These are phyloP conservation scores for Babesia caballi DNA, from an alignment of 169 alveolate genomes.

Conservation along the genomic window DNA sequence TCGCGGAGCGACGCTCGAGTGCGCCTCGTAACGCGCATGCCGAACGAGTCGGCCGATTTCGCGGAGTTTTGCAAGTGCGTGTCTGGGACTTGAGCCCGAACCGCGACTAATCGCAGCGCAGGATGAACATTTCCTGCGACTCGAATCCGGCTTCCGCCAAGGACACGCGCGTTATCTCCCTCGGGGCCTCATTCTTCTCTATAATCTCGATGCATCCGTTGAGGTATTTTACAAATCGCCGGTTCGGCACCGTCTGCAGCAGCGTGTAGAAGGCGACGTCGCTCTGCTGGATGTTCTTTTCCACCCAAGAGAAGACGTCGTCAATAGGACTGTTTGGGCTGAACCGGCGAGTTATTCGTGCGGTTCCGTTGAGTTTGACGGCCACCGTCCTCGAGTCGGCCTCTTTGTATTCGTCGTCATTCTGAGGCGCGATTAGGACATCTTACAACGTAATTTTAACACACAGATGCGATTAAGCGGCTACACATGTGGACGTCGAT, in stretches of 20 bases:
- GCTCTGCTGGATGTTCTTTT: not conserved
- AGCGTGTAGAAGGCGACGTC: conserved; percentile 34
- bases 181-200: conserved; percentile 13
- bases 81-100: conserved; percentile 6
- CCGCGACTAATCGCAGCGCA: conserved; percentile 18
- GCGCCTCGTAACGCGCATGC: conserved; percentile 38
- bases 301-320: conserved; percentile 57
- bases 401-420: conserved; percentile 40
- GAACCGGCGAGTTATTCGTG: conserved; percentile 45
- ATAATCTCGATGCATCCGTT: conserved; percentile 57
- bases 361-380: conserved; percentile 16
- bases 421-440: not conserved
- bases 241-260: conserved; percentile 44
- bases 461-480: too few species aligned
- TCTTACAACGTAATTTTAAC: too few species aligned
- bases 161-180: conserved; percentile 17
- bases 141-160: conserved; percentile 33
- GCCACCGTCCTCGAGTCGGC: conserved; percentile 43
- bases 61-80: conserved; percentile 33
- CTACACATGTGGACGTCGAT: too few species aligned
- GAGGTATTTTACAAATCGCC: conserved; percentile 44
- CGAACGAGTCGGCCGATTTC: conserved; percentile 47
- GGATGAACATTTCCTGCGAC: conserved; percentile 49
- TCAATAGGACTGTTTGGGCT: conserved; percentile 8
- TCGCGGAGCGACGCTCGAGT: conserved; percentile 42